Percentiles rank a stretch among this genome's conserved stretches.
phyloP scores from a whole-genome alignment of 352 stramenopile species.

The Pythium vanterpoolii region DNA sequence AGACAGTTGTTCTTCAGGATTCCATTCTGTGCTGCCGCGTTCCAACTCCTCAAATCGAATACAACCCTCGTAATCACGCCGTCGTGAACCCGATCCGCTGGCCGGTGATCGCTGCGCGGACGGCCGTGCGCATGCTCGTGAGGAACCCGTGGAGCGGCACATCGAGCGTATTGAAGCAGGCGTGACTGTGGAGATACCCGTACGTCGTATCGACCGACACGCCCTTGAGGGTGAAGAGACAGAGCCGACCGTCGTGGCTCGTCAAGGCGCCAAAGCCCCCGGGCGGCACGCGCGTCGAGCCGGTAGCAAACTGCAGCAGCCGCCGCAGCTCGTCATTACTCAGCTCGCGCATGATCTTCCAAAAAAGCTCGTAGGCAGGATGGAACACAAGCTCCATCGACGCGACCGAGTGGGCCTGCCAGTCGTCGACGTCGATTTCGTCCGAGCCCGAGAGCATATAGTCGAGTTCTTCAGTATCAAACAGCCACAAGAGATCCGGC shows the following conservation, averaged over 20 bases:
- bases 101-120: neutral
- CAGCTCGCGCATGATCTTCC: slow-evolving; percentile 80
- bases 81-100: slow-evolving; percentile 4
- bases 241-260: slow-evolving; percentile 56
- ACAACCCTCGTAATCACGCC: too few species aligned
- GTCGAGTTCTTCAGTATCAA: slow-evolving; percentile 93
- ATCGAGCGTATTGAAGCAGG: slow-evolving; percentile 90
- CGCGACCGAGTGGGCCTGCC: slow-evolving; percentile 71
- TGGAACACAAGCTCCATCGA: too few species aligned
- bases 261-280: slow-evolving; percentile 54
- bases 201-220: slow-evolving; percentile 4
- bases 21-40: too few species aligned
- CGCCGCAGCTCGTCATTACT: slow-evolving; percentile 44
- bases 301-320: slow-evolving; percentile 67
- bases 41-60: too few species aligned
- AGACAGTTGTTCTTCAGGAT: too few species aligned
- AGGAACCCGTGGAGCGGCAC: slow-evolving; percentile 92
- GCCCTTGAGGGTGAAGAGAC: slow-evolving; percentile 54
- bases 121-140: slow-evolving; percentile 46
- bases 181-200: slow-evolving; percentile 61
- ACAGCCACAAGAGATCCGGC: slow-evolving; percentile 82
- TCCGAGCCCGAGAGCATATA: slow-evolving; percentile 88
- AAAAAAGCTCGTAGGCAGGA: slow-evolving; percentile 34
- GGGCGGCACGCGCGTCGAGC: slow-evolving; percentile 58
- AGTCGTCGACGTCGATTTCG: slow-evolving; percentile 90